A percentile compares a stretch with the other conserved stretches of the same genome.
phyloP scores from a whole-genome alignment of 2,329 filamentous ascomycete species.

The Pseudogymnoascus sp. region DNA sequence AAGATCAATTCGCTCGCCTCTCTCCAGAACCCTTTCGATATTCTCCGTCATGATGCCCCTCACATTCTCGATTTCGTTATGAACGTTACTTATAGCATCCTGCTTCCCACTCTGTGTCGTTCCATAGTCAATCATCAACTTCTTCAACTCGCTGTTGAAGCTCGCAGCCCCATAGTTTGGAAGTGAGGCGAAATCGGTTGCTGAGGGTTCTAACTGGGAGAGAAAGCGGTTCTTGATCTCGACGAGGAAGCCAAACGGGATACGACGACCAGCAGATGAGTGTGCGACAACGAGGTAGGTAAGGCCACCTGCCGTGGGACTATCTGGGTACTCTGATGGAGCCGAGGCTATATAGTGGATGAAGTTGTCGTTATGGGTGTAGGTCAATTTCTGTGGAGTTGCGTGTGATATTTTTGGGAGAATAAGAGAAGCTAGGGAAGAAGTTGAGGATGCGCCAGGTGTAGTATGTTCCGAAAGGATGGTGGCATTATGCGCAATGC shows the following conservation, averaged over 20 bases:
- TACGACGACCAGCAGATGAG: slow-evolving; percentile 69
- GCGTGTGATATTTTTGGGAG: slow-evolving; percentile 88
- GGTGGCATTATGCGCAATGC: slow-evolving; percentile 87
- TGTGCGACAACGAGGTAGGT: slow-evolving; percentile 89
- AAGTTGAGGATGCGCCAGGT: slow-evolving; percentile 72
- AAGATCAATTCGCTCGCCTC: slow-evolving; percentile 86
- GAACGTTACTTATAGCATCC: slow-evolving; percentile 76
- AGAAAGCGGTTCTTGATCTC: slow-evolving; percentile 88
- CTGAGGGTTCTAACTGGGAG: slow-evolving; percentile 52
- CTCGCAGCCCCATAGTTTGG: slow-evolving; percentile 84
- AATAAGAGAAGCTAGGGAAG: slow-evolving; percentile 83
- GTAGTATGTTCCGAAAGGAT: slow-evolving; percentile 91
- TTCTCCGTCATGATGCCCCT: slow-evolving; percentile 92
- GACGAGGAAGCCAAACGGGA: slow-evolving; percentile 86
- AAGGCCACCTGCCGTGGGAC: slow-evolving; percentile 64
- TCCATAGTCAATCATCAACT: slow-evolving; percentile 75
- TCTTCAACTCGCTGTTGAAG: slow-evolving; percentile 74
- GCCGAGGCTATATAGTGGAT: slow-evolving; percentile 93
- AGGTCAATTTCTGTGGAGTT: slow-evolving; percentile 78
- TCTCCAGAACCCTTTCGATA: slow-evolving; percentile 80
- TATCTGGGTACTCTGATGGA: slow-evolving; percentile 52
- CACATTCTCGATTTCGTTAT: slow-evolving; percentile 86
- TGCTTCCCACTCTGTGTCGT: slow-evolving; percentile 65
- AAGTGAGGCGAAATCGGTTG: slow-evolving; percentile 65
- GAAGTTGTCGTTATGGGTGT: slow-evolving; percentile 83